These are phyloP conservation scores for Moesziomyces sp. DNA, from an alignment of 1,284 basidiomycete species.

Conservation along the genomic window DNA sequence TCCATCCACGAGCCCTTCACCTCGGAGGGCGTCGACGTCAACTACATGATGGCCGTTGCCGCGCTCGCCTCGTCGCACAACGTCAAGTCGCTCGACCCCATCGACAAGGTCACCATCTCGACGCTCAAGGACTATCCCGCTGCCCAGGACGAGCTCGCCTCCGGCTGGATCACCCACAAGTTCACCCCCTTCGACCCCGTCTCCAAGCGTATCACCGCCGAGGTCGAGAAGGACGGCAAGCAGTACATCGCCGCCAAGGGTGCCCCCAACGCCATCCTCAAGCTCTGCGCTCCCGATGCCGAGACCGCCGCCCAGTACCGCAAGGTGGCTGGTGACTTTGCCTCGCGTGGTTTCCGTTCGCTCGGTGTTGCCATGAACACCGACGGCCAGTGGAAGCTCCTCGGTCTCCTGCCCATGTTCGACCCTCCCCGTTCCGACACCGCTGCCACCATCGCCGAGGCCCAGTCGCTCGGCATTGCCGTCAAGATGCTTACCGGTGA, in stretches of 20 bases:
- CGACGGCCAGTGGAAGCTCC: constrained; percentile 71
- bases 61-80: constrained; percentile 74
- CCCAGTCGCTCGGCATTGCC: constrained; percentile 71
- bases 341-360: constrained; percentile 72
- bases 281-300: constrained; percentile 70
- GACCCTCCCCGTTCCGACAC: constrained; percentile 73
- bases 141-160: constrained; percentile 71
- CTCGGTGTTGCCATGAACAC: constrained; percentile 73
- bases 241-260: constrained; percentile 73
- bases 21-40: constrained; percentile 70
- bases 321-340: constrained; percentile 70
- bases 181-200: constrained; percentile 74
- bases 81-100: constrained; percentile 73
- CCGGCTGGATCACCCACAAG: constrained; percentile 72
- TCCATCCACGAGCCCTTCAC: constrained; percentile 72
- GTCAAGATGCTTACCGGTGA: constrained; percentile 75
- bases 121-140: constrained; percentile 73
- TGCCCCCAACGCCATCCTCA: constrained; percentile 73
- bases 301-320: constrained; percentile 70
- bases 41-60: constrained; percentile 72
- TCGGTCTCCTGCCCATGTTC: constrained; percentile 71
- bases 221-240: constrained; percentile 72
- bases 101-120: constrained; percentile 73
- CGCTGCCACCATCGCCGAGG: constrained; percentile 72
- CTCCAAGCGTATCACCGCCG: constrained; percentile 74